Conservation (phyloP, 164 flowering plant species). For the Stephania cephalantha region DNA sequence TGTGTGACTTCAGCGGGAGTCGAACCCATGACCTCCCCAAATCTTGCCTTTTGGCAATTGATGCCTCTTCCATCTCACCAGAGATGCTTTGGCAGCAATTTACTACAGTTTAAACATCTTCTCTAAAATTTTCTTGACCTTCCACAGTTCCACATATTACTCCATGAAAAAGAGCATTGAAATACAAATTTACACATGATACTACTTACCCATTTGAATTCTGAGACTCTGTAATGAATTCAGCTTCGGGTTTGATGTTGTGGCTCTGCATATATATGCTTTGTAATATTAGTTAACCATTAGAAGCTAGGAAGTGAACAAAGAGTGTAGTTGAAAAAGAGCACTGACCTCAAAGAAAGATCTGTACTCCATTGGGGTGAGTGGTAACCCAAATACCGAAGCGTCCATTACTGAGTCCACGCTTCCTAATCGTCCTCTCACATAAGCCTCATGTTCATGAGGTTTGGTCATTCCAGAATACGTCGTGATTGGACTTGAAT, state of each 20-base stretch:
- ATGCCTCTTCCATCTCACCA: too few species aligned
- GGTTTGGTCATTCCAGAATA: constrained; percentile 22
- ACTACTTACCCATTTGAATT: constrained; percentile 50
- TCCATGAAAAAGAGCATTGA: too few species aligned
- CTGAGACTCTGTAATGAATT: constrained; percentile 33
- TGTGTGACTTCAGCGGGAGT: too few species aligned
- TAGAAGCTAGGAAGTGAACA: not conserved
- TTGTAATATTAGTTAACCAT: constrained; percentile 2
- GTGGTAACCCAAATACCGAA: constrained; percentile 58
- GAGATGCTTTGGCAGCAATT: too few species aligned
- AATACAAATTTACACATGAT: not conserved
- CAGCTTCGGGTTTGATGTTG: constrained; percentile 68
- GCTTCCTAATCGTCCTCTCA: constrained; percentile 14
- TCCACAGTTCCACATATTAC: too few species aligned
- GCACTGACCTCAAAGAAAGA: constrained; percentile 64
- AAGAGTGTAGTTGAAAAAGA: not conserved
- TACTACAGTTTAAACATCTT: too few species aligned
- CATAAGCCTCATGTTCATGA: constrained; percentile 16
- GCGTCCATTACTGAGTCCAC: constrained; percentile 26
- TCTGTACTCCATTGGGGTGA: constrained; percentile 68
- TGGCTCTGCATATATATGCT: constrained; percentile 46
- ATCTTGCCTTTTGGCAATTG: too few species aligned
- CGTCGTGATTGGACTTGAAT: constrained; percentile 27
- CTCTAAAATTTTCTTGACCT: too few species aligned
- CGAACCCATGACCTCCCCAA: too few species aligned